Evolutionary conservation across 352 stramenopile genomes (phyloP).

Genomic region (Phytophthora fragariaefolia): DNA sequence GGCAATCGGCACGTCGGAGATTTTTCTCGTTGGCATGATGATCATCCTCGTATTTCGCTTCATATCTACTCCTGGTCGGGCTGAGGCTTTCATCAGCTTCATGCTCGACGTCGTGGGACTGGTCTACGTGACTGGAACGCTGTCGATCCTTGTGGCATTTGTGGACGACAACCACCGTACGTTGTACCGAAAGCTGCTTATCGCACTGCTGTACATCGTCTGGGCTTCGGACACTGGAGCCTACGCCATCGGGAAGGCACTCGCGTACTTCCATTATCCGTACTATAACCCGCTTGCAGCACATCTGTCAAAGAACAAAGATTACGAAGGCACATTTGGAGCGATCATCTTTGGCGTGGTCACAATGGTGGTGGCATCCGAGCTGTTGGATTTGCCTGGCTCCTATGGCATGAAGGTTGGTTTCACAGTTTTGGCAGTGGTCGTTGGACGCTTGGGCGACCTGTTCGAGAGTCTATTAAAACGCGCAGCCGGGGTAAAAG

Average conservation of each 20-base stretch:
- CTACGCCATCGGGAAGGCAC: constrained; percentile 92
- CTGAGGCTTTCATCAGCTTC: constrained; percentile 48
- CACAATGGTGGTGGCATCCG: constrained; percentile 77
- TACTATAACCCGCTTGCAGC: constrained; percentile 82
- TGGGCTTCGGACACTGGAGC: constrained; percentile 91
- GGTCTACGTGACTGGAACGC: constrained; percentile 58
- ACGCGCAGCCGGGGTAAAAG: constrained; percentile 93
- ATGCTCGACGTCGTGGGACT: constrained; percentile 61
- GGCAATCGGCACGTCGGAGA: constrained; percentile 36
- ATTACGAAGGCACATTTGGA: constrained; percentile 93
- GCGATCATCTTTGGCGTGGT: constrained; percentile 79
- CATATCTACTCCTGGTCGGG: constrained; percentile 16
- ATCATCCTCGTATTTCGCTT: constrained; percentile 41
- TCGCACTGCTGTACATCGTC: constrained; percentile 69
- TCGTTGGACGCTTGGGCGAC: constrained; percentile 94
- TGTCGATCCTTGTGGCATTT: constrained; percentile 59
- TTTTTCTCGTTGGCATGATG: constrained; percentile 43
- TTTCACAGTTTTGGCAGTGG: constrained; percentile 89
- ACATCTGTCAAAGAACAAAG: constrained; percentile 95
- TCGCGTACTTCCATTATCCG: constrained; percentile 86
- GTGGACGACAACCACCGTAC: constrained; percentile 57
- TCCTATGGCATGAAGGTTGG: constrained; percentile 75
- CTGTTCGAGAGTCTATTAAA: constrained; percentile 97
- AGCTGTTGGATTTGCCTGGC: constrained; percentile 77
- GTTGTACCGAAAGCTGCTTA: constrained; percentile 60